Evolutionary conservation across 345 rosid genomes (phyloP), one percentile per base, ranked within the genome.

Genomic region (Arabis hirsuta): DNA sequence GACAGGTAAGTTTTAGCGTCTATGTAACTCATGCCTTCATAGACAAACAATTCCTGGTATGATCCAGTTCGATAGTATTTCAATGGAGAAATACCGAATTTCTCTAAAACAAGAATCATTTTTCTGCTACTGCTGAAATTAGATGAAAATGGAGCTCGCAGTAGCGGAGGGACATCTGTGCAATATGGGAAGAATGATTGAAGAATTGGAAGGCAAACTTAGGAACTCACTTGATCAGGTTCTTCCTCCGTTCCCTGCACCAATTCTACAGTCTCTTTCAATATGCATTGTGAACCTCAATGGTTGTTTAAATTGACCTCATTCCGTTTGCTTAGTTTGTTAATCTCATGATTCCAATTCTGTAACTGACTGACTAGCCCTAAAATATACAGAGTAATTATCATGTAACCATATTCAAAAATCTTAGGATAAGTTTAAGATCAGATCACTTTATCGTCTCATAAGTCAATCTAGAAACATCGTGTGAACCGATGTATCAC

Each of bases 101-200:
- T 56, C 42, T 31, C 29, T 19, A 39, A 19, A 46, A 54, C 27
- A 44, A 9, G 5, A 66, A 14, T 27, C 45, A 67, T 51, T 2
- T 14, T 38, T 27, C 29, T 69, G 19, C 20, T 62, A 46, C 59
- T 62, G 43, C 24, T 71, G 67, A 11, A 46, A 62, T 48, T 47
- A 91, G 99, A 91, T 95, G 99, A 87, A 84, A 69, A 83, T 90
- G 99, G 86, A 84, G 78, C 88, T 95, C 26, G 52, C 95, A 41
- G 80, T 86, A 73, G 89, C 89, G 4, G 99, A 91, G 47, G 99
- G 99, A 53, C 97, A 95, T 82, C 83, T 95, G 19, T 89, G 96
- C 78, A 95, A 95, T 79, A 91, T 95, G 97, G 97, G 99, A 57
- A 87, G 81, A 88, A 91, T 95, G 99, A 91, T 95, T 64, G 99